Evolutionary conservation across 371 early-diverging fungal genomes (phyloP), one percentile per base, ranked within the genome.

Genomic region (Zychaea mexicana): DNA sequence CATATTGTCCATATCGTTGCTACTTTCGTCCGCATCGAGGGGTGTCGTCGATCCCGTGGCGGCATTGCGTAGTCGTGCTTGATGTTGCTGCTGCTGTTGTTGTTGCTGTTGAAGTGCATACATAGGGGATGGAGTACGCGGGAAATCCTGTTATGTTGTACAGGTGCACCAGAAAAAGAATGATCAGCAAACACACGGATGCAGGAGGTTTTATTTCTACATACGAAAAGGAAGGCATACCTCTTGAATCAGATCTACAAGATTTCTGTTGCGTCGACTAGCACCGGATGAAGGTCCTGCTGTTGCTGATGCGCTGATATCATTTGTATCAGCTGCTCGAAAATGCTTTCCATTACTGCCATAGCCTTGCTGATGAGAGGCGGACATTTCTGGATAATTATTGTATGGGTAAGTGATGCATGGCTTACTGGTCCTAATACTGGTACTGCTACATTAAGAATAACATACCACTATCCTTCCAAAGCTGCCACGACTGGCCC

Each of bases 401-500:
- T 42, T 31, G 17, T 60, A 28, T 15, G 36, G 24, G n/a, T 22
- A n/a, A 32, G 26, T 31, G n/a, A 32, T 32, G 53, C 21, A 26
- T 28, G 13, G 15, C 4, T 1, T 52, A 21, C 28, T 47, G 26
- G 27, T n/a, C n/a, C n/a, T 30, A n/a, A 21, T 22, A 36, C 45
- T 9, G 38, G 38, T 36, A 36, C 38, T 36, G 7, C 38, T 36
- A 36, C 15, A 36, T 36, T 15, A 15, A 36, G 15, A 36, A 49
- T n/a, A 31, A 57, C 30, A 46, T 36, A 49, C 42, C 63, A 60
- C 61, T 61, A 32, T 71, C 70, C 57, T 68, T 69, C 66, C 69
- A 79, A 22, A 79, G 57, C 38, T 73, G 76, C 78, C 78, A 78
- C 22, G 75, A 65, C 45, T 70, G 76, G 17, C 46, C 27, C 27